Evolutionary conservation across 2,329 filamentous ascomycete genomes (phyloP), one percentile per base, ranked within the genome.

Genomic region (Botryotinia narcissicola): DNA sequence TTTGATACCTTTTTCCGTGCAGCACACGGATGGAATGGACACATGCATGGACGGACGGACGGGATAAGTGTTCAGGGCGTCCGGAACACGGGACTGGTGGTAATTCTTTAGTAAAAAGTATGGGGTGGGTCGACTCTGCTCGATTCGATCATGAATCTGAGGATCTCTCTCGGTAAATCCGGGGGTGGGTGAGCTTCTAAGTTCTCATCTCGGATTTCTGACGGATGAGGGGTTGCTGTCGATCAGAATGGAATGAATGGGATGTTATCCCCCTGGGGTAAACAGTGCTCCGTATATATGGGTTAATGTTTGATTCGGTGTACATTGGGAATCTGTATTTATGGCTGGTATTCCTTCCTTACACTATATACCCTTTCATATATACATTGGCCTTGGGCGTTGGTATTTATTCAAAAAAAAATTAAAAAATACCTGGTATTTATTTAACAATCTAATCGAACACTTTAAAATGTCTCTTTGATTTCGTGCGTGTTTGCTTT

Each of bases 281-380:
- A 57, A 57, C n/a, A 66, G 48, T 68, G n/a, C 20, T 22, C 40
- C 67, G 51, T 68, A 72, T 40, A 72, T 37, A 68, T 42, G 48
- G 61, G 22, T 68, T 60, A 29, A 72, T n/a, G 14, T 42, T 9
- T 29, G 61, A 22, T 20, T 16, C 20, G 61, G 63, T 66, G 46
- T 42, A 54, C 63, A 29, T 59, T 68, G 46, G 62, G 44, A 68
- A 63, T 40, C 32, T 72, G 70, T 68, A 72, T 68, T 72, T 68
- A 68, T 72, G 62, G 40, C 70, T 40, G 62, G 40, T 62, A 40
- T 54, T 60, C 48, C 40, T 68, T 68, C 46, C 64, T 72, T 68
- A 68, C 42, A 46, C 42, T 57, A 71, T 72, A 72, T 66, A 66
- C 70, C 70, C 61, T 64, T 32, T 54, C 35, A 69, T 44, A 44